Conservation (phyloP, 257 asterid genomes). For the Rehmannia glutinosa region DNA sequence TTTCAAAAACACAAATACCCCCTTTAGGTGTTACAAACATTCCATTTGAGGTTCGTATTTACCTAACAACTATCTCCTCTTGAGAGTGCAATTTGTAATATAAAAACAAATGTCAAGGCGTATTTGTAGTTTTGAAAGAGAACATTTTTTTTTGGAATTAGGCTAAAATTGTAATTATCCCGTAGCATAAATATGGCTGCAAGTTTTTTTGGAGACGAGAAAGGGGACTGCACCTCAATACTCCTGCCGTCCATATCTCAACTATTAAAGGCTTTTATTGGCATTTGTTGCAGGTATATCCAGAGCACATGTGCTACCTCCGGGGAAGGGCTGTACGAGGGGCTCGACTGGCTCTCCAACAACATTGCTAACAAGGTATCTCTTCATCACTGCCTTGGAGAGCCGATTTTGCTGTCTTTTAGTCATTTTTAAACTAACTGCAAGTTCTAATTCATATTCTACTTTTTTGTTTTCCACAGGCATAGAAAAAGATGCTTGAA, state of each 20-base stretch:
- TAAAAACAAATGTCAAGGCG: too few relatives aligned
- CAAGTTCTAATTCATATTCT: not conserved
- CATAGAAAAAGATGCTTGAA: constrained; percentile 23
- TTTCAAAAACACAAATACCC: too few relatives aligned
- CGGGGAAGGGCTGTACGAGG: constrained; percentile 69
- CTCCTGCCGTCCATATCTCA: not conserved
- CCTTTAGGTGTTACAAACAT: too few relatives aligned
- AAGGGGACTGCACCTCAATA: not conserved
- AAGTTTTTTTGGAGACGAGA: not conserved
- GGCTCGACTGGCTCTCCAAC: constrained; percentile 75
- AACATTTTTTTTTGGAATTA: too few relatives aligned
- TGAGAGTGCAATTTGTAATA: too few relatives aligned
- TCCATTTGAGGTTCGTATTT: too few relatives aligned
- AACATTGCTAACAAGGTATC: constrained; percentile 61
- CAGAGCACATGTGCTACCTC: constrained; percentile 80
- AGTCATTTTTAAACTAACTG: not conserved
- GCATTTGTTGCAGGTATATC: constrained; percentile 44
- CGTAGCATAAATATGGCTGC: too few relatives aligned
- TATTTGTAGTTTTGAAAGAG: too few relatives aligned
- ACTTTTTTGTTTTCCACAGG: constrained; percentile 27
- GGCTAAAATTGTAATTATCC: too few relatives aligned
- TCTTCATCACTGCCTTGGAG: too few relatives aligned
- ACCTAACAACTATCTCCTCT: too few relatives aligned
- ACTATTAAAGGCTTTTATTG: not conserved
- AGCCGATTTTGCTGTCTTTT: not conserved